Evolutionary conservation across 805 yeast species (phyloP).

Genomic region (Ogataea paradorogensis): DNA sequence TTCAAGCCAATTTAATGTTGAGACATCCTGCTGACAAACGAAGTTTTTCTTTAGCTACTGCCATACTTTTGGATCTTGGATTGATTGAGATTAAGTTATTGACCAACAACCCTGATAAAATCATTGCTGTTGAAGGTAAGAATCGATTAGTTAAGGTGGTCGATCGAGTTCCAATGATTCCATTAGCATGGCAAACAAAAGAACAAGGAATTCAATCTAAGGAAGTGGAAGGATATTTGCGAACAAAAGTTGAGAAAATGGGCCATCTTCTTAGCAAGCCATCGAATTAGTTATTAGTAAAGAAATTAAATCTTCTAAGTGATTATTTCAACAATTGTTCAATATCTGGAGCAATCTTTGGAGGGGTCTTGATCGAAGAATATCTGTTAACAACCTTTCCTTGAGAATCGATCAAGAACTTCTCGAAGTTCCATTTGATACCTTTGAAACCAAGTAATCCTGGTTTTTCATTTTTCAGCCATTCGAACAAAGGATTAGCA

Average conservation of each 20-base stretch:
- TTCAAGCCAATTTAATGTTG: slow-evolving; percentile 86
- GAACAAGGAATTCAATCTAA: slow-evolving; percentile 68
- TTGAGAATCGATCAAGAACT: slow-evolving; percentile 51
- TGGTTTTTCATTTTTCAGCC: slow-evolving; percentile 58
- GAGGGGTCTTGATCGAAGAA: slow-evolving; percentile 68
- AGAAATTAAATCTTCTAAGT: background rate
- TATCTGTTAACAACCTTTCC: slow-evolving; percentile 54
- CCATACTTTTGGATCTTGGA: slow-evolving; percentile 83
- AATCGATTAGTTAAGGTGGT: slow-evolving; percentile 69
- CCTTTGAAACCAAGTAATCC: slow-evolving; percentile 70
- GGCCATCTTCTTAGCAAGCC: slow-evolving; percentile 77
- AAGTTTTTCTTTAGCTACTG: slow-evolving; percentile 89
- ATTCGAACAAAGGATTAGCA: slow-evolving; percentile 78
- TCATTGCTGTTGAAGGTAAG: slow-evolving; percentile 89
- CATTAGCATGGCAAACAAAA: slow-evolving; percentile 77
- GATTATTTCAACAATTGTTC: slow-evolving; percentile 47
- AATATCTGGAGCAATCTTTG: slow-evolving; percentile 52
- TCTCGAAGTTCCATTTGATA: slow-evolving; percentile 60
- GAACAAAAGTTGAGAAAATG: slow-evolving; percentile 95
- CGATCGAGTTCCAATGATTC: slow-evolving; percentile 95
- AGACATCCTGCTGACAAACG: slow-evolving; percentile 99
- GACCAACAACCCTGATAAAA: slow-evolving; percentile 96
- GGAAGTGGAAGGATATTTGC: slow-evolving; percentile 89
- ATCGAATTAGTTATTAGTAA: slow-evolving; percentile 1
- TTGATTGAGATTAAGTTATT: slow-evolving; percentile 67